These are phyloP conservation scores for Cutaneotrichosporon sp. DNA, from an alignment of 1,284 basidiomycete genomes.

Conservation along the genomic window DNA sequence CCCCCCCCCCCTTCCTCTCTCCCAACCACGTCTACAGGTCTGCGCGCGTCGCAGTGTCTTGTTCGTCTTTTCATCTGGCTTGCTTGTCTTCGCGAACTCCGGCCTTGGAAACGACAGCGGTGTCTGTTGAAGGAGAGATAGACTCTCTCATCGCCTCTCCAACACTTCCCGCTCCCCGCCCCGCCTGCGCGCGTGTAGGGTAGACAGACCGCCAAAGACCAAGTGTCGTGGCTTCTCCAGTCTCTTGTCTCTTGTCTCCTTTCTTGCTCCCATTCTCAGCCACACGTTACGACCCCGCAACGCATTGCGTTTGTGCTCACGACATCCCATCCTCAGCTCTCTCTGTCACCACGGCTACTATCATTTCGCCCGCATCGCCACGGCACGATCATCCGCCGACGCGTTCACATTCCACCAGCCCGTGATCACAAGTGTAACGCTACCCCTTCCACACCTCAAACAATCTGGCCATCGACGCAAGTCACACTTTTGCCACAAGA, in stretches of 20 bases:
- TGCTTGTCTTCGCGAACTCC: background rate
- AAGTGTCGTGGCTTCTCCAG: background rate
- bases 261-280: background rate
- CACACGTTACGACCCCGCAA: background rate
- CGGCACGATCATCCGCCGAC: conserved; percentile 1
- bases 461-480: background rate
- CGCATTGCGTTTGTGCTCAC: conserved; percentile 2
- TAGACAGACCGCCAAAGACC: no score
- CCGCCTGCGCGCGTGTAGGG: no score
- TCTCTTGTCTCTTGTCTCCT: conserved; percentile 1
- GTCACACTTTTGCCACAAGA: background rate
- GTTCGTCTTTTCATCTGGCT: no score
- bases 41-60: conserved; percentile 1
- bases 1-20: background rate
- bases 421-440: conserved; percentile 2
- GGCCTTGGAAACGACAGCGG: background rate
- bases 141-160: background rate
- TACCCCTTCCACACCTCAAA: background rate
- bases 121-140: background rate
- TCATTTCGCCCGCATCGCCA: background rate
- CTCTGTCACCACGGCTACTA: background rate
- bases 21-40: background rate
- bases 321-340: background rate
- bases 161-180: background rate
- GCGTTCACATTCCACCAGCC: conserved; percentile 7